Base-by-base conservation (phyloP, 2,329 filamentous ascomycete species). In the Aaosphaeria pasadenensis region DNA sequence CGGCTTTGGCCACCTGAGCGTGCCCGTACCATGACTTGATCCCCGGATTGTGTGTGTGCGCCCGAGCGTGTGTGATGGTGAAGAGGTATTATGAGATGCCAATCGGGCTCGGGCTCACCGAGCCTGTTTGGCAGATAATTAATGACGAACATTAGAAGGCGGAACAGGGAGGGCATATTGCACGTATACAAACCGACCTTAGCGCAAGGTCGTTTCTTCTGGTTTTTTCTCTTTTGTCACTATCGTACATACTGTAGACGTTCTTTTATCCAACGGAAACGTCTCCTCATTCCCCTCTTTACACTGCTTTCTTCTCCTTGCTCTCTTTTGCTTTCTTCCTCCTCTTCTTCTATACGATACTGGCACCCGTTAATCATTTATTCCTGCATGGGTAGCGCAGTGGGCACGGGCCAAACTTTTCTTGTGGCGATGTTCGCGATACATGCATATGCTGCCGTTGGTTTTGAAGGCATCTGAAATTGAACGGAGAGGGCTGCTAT, bases 161-260 rank as follows among this genome's bases (percentile, higher is more conserved):
- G 55, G 57, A 55, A 39, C 50, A 43, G 43, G 50, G 58, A 56
- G 62, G 58, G 56, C 55, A 64, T 43, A 58, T 63, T 66, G 33
- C 58, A 67, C 63, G 64, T 60, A 69, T 50, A 69, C 64, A 60
- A 47, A 57, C 54, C 45, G 52, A 55, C 58, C 58, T 54, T 49
- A 48, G 43, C 41, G 47, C 39, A 45, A 51, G 58, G 58, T 61
- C 40, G 39, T 50, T 52, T 50, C 44, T 24, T 54, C 46, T 42
- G 24, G 39, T 41, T 32, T 53, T 47, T 48, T 52, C 40, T 48
- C 43, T 11, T 64, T 66, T 66, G 55, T 60, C 59, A 49, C 54
- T 59, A 66, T 62, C 57, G 65, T 69, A 69, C 61, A 71, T 69
- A 71, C 54, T 64, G 64, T 68, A 66, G 66, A 68, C 56, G 59